Evolutionary conservation across 306 rosid species (phyloP), one percentile per base, ranked within the genome.

Genomic region (Prunus mira): DNA sequence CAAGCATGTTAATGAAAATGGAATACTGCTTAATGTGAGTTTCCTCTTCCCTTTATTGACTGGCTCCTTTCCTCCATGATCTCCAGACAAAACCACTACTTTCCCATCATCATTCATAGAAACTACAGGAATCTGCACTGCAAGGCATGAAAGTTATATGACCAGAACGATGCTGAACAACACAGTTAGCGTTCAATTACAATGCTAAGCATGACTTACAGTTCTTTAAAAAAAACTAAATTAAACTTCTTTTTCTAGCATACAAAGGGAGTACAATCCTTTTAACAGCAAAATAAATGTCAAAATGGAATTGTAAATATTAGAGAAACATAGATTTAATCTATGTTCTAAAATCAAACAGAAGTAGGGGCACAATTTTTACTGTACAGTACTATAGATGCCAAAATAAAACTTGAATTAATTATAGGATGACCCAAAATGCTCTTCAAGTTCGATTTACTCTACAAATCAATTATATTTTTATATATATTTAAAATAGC

Each of bases 111-210:
- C 91, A 41, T 89, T 90, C 89, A 92, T 72, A 38, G 91, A 73
- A 76, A 89, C 95, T 15, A 87, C 86, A 54, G 97, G 97, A 75
- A 94, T 85, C 81, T 85, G 89, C 96, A 94, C 94, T 90, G 86
- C 60, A 79, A 82, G 56, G 62, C 51, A 83, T 58, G 68, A 65
- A 34, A 72, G 72, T 65, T 49, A 65, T 49, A 65, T 67, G 65
- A 61, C 62, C 41, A 72, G 45, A 19, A 6, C 38, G 69, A 28
- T 32, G 71, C 28, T 20, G 3, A 3, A 41, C 34, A 61, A 17
- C 41, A 60, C 28, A n/a, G 41, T 9, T 8, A 34, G 70, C 18
- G 58, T 46, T 66, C 24, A 64, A 30, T 76, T 65, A 65, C 24
- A 64, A 65, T 24, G 38, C 49, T 63, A 49, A 63, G 25, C 76